phyloP scores from a whole-genome alignment of 495 filamentous ascomycete species.

The Evernia prunastri region DNA sequence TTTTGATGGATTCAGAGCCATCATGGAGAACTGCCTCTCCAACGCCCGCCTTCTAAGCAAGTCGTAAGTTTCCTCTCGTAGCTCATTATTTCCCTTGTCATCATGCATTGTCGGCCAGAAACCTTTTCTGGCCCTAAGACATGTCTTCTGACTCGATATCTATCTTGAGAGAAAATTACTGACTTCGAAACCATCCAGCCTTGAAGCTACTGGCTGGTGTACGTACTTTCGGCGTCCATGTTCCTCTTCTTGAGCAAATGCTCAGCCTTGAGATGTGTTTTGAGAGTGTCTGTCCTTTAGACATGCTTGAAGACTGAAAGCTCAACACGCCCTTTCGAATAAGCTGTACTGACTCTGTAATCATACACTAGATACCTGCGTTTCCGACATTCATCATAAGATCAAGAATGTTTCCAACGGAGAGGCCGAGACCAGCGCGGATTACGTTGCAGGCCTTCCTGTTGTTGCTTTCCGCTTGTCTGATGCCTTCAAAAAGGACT shows the following conservation, averaged over 20 bases:
- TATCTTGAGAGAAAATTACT: no score
- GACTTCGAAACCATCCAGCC: no score
- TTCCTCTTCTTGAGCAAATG: not conserved
- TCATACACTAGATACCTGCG: slow-evolving; percentile 41
- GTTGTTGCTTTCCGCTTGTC: slow-evolving; percentile 65
- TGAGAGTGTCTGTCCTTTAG: not conserved
- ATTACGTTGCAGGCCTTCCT: slow-evolving; percentile 62
- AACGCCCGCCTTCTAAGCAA: slow-evolving; percentile 64
- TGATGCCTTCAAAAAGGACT: slow-evolving; percentile 55
- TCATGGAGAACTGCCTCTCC: slow-evolving; percentile 66
- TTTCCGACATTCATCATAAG: slow-evolving; percentile 64
- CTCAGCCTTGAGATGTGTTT: not conserved
- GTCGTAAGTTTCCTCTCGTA: slow-evolving; percentile 21
- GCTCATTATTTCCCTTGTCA: no score
- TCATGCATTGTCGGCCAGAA: no score
- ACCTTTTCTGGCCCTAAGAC: no score
- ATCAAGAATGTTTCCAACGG: slow-evolving; percentile 35
- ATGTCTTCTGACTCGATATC: no score
- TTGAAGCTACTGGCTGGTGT: not conserved
- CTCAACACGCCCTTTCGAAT: not conserved
- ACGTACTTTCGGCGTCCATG: not conserved
- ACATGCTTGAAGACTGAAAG: not conserved
- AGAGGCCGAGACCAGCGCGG: slow-evolving; percentile 47
- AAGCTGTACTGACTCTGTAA: slow-evolving; percentile 22
- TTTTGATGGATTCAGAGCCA: slow-evolving; percentile 53